Base-by-base conservation (phyloP, 805 yeast genomes). In the Tetrapisispora nanseiensis region DNA sequence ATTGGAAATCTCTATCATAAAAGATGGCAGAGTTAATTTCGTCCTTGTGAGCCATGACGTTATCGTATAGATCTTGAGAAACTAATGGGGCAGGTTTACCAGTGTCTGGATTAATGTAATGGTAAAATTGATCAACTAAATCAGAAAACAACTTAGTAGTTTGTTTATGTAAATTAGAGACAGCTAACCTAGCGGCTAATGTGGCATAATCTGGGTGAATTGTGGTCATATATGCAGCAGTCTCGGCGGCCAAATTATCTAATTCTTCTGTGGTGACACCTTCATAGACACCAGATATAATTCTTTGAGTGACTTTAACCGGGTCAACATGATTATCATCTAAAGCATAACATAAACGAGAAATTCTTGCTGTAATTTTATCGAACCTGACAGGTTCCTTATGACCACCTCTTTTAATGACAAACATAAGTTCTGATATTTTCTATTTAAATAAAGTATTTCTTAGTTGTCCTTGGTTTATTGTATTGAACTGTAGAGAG, bases 131-230 rank as follows among this genome's bases (percentile, higher is more conserved):
- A 46, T 74, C 73, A 42, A 84, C 68, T 38, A 86, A 95, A 53
- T 78, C 79, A 31, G 94, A 81, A 55, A 84, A 90, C 57, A 74
- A 82, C 65, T 84, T 83, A 46, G 86, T 83, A 41, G 97, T 89
- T 68, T 87, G 95, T 67, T 89, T 89, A 70, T 90, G 97, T 59
- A 92, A 72, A 63, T 86, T 86, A 33, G 96, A 85, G 42, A 92
- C 81, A 18, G 97, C 97, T 47, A 90, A 82, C 69, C 98, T 80
- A 28, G 97, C 97, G 42, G 97, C 97, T 54, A 87, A 72, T 33
- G 80, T 78, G 22, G 97, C 96, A 56, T 90, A 89, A 67, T 92
- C 97, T n/a, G 97, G 97, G 64, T 90, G 97, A 48, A 85, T 76
- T 11, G 97, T 90, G 45, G 97, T 87, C 96, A 92, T 86, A 60